A percentile compares a stretch with the other conserved stretches of the same genome.
Conservation (phyloP, 202 grass and related monocot species). For the Zizania palustris region DNA sequence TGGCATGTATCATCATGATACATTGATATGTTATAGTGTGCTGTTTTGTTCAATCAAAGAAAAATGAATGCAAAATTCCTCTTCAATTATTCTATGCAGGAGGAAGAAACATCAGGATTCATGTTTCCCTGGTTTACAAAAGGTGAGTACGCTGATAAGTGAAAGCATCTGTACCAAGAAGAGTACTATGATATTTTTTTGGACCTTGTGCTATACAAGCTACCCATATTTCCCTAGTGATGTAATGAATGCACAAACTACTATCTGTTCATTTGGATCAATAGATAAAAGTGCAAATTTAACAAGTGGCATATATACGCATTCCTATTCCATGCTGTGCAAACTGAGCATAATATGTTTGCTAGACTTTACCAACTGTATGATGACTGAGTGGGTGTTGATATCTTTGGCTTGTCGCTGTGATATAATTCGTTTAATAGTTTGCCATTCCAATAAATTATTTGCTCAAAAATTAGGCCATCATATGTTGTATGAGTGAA, state of each 20-base stretch:
- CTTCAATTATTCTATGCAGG: slow-evolving; percentile 35
- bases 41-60: slow-evolving; percentile 11
- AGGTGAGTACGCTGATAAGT: slow-evolving; percentile 42
- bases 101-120: slow-evolving; percentile 22
- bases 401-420: neutral
- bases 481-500: neutral
- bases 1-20: neutral
- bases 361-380: neutral
- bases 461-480: slow-evolving; percentile 10
- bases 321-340: neutral
- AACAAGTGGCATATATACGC: neutral
- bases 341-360: slow-evolving; percentile 18
- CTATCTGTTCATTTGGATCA: neutral
- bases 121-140: neutral
- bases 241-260: neutral
- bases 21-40: slow-evolving; percentile 12
- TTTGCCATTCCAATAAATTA: slow-evolving; percentile 18
- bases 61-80: neutral
- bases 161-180: neutral
- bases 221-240: neutral
- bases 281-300: neutral
- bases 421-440: neutral
- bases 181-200: slow-evolving; percentile 6
- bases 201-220: neutral
- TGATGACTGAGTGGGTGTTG: neutral